Evolutionary conservation across 257 asterid species (phyloP).

Genomic region (Plectranthus barbatus): DNA sequence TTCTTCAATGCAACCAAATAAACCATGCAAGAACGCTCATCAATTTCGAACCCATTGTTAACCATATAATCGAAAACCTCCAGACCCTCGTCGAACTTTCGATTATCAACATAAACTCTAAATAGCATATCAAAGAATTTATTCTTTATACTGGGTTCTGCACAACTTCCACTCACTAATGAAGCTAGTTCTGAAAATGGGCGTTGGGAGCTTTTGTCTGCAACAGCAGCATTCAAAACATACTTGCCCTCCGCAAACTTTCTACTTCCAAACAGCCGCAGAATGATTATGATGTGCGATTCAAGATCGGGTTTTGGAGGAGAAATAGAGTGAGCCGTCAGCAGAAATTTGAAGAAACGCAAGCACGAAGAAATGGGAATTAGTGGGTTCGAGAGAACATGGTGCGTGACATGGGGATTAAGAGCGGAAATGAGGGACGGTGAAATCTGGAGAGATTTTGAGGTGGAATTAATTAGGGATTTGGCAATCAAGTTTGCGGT

Average conservation of each 20-base stretch:
- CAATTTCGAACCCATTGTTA: conserved; percentile 41
- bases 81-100: conserved; percentile 32
- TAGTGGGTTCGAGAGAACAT: conserved; percentile 56
- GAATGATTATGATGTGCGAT: conserved; percentile 36
- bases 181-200: conserved; percentile 41
- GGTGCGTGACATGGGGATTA: conserved; percentile 35
- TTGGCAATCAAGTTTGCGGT: conserved; percentile 48
- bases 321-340: conserved; percentile 14
- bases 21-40: conserved; percentile 79
- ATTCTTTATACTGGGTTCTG: conserved; percentile 11
- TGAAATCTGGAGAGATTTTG: conserved; percentile 18
- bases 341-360: conserved; percentile 51
- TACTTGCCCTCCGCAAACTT: conserved; percentile 57
- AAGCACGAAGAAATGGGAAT: conserved; percentile 45
- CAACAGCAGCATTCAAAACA: conserved; percentile 40
- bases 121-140: conserved; percentile 43
- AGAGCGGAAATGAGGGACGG: conserved; percentile 36
- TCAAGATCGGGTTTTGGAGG: conserved; percentile 42
- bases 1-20: conserved; percentile 59
- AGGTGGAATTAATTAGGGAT: conserved; percentile 31
- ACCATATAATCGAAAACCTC: conserved; percentile 43
- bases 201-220: conserved; percentile 28
- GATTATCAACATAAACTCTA: conserved; percentile 39
- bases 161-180: conserved; percentile 17
- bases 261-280: conserved; percentile 49